Base-by-base conservation (phyloP, 23 red algal species). In the Chondrus crispus region DNA sequence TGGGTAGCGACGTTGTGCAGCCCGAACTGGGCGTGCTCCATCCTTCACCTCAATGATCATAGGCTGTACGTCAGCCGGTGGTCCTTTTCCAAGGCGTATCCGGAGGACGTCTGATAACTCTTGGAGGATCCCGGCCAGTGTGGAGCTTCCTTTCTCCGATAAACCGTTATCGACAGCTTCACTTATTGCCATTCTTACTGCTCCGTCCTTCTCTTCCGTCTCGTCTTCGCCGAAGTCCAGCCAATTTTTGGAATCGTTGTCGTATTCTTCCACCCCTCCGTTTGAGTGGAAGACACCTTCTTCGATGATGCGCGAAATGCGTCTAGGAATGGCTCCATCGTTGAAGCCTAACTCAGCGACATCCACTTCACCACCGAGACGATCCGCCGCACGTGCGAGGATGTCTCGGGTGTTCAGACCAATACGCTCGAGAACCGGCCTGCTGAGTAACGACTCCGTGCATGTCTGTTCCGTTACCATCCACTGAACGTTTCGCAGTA, bases 101-200 rank as follows among this genome's bases (percentile, higher is more conserved):
- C 78, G 39, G 33, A 82, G 35, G 44, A 82, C 78, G 44, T 82
- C 78, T 38, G 22, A 55, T 40, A 57, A 82, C n/a, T 82, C 46
- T 26, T 26, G n/a, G 20, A 82, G 6, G 12, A 82, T n/a, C n/a
- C 40, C 24, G 52, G 22, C 46, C 20, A 82, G 45, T 29, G 52
- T 38, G n/a, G 6, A 8, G 28, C n/a, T 51, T 45, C 78, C 78
- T 38, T 82, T 28, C 33, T 53, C 46, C 52, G 46, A 57, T 11
- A 82, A 32, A 53, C 78, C 78, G 24, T 82, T 8, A 40, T 50
- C 6, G 40, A 62, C 46, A 36, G 9, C 47, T 40, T 82, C 78
- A 22, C 30, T 22, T 51, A 82, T 28, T 76, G 28, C 39, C 33
- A 24, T 24, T 37, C 43, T 38, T 20, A 72, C 14, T 46, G 71